Evolutionary conservation across 257 asterid species (phyloP).

Genomic region (Solanum tarijense): DNA sequence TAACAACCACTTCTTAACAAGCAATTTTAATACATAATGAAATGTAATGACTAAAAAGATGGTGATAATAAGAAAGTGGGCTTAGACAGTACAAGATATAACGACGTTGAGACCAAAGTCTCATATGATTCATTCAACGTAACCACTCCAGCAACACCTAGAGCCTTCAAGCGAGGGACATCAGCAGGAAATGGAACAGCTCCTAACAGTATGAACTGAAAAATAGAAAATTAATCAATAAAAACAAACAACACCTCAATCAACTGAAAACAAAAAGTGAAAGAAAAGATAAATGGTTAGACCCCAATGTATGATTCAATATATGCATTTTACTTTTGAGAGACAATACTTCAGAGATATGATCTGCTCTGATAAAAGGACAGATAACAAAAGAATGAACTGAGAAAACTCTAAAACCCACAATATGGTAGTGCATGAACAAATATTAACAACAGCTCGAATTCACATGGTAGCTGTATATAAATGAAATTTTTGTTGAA

Average conservation of each 20-base stretch:
- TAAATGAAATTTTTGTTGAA: background rate
- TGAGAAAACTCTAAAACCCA: background rate
- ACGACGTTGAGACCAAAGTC: conserved; percentile 70
- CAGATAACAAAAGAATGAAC: background rate
- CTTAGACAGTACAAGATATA: conserved; percentile 49
- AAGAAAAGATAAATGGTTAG: background rate
- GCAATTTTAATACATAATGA: background rate
- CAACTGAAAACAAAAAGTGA: background rate
- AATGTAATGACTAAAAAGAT: background rate
- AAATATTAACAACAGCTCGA: background rate
- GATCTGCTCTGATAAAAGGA: background rate
- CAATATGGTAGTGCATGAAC: background rate
- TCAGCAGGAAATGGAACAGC: conserved; percentile 98
- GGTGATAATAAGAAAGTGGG: background rate
- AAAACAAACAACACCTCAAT: background rate
- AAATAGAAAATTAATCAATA: conserved; percentile 1
- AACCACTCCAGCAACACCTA: conserved; percentile 85
- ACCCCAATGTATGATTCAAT: background rate
- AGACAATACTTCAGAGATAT: background rate
- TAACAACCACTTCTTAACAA: background rate
- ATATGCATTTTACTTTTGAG: background rate
- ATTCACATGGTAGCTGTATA: background rate
- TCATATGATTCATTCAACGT: conserved; percentile 86
- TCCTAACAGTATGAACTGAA: conserved; percentile 74
- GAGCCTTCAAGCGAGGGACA: conserved; percentile 69